These are phyloP conservation scores for Komagataea norvegica DNA, from an alignment of 1,139 yeast species.

Conservation along the genomic window DNA sequence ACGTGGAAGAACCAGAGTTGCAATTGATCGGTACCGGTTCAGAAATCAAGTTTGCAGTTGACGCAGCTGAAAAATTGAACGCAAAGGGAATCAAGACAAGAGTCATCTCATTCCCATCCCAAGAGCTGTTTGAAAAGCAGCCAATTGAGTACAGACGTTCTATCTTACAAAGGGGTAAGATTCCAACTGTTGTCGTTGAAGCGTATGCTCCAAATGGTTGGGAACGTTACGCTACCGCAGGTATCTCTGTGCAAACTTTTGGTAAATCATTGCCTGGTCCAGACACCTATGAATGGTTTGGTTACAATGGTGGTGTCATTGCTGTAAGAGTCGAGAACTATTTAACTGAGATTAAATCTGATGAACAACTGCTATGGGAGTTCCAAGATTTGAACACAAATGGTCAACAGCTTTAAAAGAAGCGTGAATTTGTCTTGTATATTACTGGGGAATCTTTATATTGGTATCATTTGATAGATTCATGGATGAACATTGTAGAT, in stretches of 20 bases:
- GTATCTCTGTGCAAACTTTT: slow-evolving; percentile 25
- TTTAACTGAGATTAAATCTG: slow-evolving; percentile 22
- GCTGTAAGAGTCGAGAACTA: slow-evolving; percentile 27
- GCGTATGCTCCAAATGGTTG: slow-evolving; percentile 35
- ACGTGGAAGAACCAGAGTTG: slow-evolving; percentile 23
- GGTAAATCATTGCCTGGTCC: slow-evolving; percentile 33
- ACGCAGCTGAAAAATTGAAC: slow-evolving; percentile 29
- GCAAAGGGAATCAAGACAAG: slow-evolving; percentile 26
- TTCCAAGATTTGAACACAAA: slow-evolving; percentile 29
- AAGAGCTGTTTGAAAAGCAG: slow-evolving; percentile 30
- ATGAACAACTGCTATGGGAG: slow-evolving; percentile 28
- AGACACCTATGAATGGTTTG: slow-evolving; percentile 31
- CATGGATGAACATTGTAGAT: too few species aligned
- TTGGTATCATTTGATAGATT: too few species aligned
- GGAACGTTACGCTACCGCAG: slow-evolving; percentile 37
- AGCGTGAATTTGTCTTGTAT: too few species aligned
- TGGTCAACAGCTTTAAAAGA: too few species aligned
- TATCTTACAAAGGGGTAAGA: slow-evolving; percentile 25
- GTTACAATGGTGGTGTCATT: slow-evolving; percentile 29
- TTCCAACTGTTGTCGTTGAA: slow-evolving; percentile 33
- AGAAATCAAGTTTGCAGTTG: slow-evolving; percentile 30
- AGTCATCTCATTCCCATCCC: slow-evolving; percentile 33
- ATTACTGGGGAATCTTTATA: too few species aligned
- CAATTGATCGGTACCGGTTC: slow-evolving; percentile 32
- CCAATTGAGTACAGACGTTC: slow-evolving; percentile 26